These are phyloP conservation scores for Verticillium zaregamsianum DNA, from an alignment of 2,329 filamentous ascomycete species.

Conservation along the genomic window DNA sequence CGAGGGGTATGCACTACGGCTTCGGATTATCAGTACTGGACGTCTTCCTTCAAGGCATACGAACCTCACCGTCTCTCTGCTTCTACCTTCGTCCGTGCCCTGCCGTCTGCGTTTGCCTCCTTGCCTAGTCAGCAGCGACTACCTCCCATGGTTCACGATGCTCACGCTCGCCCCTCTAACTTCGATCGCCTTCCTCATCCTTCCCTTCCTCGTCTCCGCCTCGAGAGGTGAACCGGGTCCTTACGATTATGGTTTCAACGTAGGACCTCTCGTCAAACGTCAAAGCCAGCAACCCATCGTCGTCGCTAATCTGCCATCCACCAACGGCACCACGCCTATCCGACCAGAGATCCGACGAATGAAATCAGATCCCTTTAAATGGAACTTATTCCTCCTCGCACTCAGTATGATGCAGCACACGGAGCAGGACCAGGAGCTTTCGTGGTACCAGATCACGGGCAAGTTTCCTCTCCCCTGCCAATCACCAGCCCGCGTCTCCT, in stretches of 20 bases:
- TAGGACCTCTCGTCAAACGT: constrained; percentile 34
- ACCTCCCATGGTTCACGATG: not conserved
- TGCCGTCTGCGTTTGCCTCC: not conserved
- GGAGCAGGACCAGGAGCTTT: constrained; percentile 58
- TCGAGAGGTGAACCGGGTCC: not conserved
- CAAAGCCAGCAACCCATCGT: constrained; percentile 33
- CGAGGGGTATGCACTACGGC: not conserved
- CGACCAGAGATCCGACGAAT: constrained; percentile 68
- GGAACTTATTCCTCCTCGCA: constrained; percentile 74
- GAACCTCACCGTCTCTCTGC: too few species aligned
- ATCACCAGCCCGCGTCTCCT: constrained; percentile 1
- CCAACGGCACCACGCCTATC: constrained; percentile 35
- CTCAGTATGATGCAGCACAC: constrained; percentile 68
- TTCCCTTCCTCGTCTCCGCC: not conserved
- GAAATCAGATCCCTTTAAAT: constrained; percentile 58
- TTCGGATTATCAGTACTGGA: not conserved
- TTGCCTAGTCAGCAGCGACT: not conserved
- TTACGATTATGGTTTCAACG: constrained; percentile 50
- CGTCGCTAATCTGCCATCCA: constrained; percentile 35
- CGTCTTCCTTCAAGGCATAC: not conserved
- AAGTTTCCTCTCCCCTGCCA: constrained; percentile 19
- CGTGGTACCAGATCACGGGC: constrained; percentile 79
- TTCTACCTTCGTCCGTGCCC: not conserved
- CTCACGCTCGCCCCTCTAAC: too few species aligned
- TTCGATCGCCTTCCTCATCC: not conserved